A percentile compares a stretch with the other conserved stretches of the same genome.
These are phyloP conservation scores for Hanseniaspora guilliermondii DNA, from an alignment of 805 yeast species.

Conservation along the genomic window DNA sequence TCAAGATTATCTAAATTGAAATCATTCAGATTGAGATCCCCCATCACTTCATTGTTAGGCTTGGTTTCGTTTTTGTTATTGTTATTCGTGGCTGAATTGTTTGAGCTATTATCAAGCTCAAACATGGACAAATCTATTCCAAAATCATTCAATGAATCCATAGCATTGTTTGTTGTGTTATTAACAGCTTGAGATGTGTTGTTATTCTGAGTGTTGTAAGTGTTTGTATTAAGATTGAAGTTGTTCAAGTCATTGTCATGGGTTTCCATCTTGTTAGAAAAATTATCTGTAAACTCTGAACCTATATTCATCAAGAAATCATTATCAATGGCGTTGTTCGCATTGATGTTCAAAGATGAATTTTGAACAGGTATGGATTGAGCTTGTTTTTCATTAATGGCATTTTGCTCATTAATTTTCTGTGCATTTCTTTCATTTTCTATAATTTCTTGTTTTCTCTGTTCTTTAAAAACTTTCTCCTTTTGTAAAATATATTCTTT, in stretches of 20 bases:
- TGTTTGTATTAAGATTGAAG: neutral
- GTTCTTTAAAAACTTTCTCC: neutral
- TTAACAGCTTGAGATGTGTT: neutral
- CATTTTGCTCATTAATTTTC: neutral
- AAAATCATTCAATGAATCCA: slow-evolving; percentile 4
- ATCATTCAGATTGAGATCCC: slow-evolving; percentile 9
- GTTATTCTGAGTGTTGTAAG: neutral
- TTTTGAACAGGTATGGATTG: neutral
- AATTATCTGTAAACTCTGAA: neutral
- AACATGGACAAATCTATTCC: slow-evolving; percentile 13
- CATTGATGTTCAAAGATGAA: neutral
- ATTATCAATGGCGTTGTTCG: neutral
- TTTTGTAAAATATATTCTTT: neutral
- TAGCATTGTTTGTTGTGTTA: neutral
- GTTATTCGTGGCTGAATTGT: neutral
- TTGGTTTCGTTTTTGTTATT: neutral
- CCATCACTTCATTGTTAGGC: slow-evolving; percentile 5
- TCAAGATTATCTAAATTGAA: slow-evolving; percentile 11
- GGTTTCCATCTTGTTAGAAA: neutral
- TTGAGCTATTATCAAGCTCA: slow-evolving; percentile 5
- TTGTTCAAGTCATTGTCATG: neutral
- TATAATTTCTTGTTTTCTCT: slow-evolving; percentile 1
- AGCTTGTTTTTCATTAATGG: neutral
- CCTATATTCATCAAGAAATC: neutral
- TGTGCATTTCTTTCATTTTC: neutral